Percentiles rank a stretch among this genome's conserved stretches.
These are phyloP conservation scores for Borealophlyctis nickersoniae DNA, from an alignment of 192 early-diverging fungal genomes.

Conservation along the genomic window DNA sequence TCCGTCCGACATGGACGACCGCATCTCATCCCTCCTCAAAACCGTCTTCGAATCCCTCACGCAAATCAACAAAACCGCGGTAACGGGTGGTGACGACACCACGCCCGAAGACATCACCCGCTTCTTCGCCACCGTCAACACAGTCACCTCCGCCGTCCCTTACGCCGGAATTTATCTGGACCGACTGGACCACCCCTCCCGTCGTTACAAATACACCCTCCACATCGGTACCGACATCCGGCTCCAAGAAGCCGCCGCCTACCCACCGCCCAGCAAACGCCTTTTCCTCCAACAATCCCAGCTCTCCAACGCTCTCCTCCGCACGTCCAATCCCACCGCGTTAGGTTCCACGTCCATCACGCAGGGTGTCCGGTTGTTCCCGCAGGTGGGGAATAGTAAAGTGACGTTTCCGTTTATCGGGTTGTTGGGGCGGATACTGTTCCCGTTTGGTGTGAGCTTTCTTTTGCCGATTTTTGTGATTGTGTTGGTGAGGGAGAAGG, in stretches of 20 bases:
- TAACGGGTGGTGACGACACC: slow-evolving; percentile 47
- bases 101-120: slow-evolving; percentile 34
- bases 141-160: slow-evolving; percentile 28
- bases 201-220: slow-evolving; percentile 51
- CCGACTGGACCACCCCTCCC: slow-evolving; percentile 38
- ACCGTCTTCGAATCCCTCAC: too few relatives aligned
- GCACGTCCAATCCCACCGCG: slow-evolving; percentile 54
- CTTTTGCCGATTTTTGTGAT: slow-evolving; percentile 70
- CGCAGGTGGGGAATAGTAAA: slow-evolving; percentile 37
- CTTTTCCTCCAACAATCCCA: slow-evolving; percentile 13
- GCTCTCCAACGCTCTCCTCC: slow-evolving; percentile 35
- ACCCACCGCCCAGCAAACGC: slow-evolving; percentile 30
- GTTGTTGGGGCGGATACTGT: slow-evolving; percentile 59
- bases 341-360: slow-evolving; percentile 53
- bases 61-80: too few relatives aligned
- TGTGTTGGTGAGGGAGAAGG: slow-evolving; percentile 69
- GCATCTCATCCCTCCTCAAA: too few relatives aligned
- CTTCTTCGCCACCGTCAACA: slow-evolving; percentile 34
- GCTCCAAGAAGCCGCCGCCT: slow-evolving; percentile 40
- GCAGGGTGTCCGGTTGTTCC: too few relatives aligned
- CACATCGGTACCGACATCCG: slow-evolving; percentile 50
- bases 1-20: too few relatives aligned
- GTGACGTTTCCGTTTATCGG: slow-evolving; percentile 50
- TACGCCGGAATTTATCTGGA: slow-evolving; percentile 42
- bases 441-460: slow-evolving; percentile 71